Evolutionary conservation across 768 basidiomycete genomes (phyloP).

Genomic region (Suillus spraguei): DNA sequence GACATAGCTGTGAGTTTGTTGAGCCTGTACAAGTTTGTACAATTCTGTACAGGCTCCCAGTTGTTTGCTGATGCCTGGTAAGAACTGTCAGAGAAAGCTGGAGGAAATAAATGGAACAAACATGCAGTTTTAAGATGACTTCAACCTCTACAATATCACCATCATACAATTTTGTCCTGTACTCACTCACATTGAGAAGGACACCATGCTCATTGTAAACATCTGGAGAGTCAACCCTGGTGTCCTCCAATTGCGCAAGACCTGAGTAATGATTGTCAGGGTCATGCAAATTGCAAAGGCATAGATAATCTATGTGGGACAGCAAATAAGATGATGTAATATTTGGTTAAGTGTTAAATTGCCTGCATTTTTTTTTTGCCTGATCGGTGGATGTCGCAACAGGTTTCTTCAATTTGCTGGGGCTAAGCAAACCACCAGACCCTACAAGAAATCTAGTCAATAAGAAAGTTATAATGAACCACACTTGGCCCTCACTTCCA

Average conservation of each 20-base stretch:
- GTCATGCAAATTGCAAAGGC: not conserved
- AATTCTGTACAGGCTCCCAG: too few species aligned
- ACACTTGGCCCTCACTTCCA: not conserved
- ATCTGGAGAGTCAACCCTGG: not conserved
- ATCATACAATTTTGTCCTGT: not conserved
- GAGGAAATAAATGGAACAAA: not conserved
- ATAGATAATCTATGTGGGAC: not conserved
- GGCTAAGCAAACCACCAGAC: not conserved
- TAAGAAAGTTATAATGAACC: not conserved
- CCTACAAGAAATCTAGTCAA: not conserved
- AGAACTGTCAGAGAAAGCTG: not conserved
- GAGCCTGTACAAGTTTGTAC: too few species aligned
- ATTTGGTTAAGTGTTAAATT: not conserved
- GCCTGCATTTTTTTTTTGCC: not conserved
- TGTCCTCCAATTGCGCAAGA: not conserved
- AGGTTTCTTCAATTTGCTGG: not conserved
- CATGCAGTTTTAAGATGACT: constrained; percentile 6
- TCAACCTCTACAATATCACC: not conserved
- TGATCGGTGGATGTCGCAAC: not conserved
- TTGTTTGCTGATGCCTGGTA: too few species aligned
- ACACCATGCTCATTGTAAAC: not conserved
- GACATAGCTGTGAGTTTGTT: too few species aligned
- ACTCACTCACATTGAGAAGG: not conserved
- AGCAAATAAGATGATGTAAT: not conserved
- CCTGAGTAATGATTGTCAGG: not conserved